Evolutionary conservation across 2,329 filamentous ascomycete species (phyloP), one percentile per base, ranked within the genome.

Genomic region (Exophiala phaeomuriformis): DNA sequence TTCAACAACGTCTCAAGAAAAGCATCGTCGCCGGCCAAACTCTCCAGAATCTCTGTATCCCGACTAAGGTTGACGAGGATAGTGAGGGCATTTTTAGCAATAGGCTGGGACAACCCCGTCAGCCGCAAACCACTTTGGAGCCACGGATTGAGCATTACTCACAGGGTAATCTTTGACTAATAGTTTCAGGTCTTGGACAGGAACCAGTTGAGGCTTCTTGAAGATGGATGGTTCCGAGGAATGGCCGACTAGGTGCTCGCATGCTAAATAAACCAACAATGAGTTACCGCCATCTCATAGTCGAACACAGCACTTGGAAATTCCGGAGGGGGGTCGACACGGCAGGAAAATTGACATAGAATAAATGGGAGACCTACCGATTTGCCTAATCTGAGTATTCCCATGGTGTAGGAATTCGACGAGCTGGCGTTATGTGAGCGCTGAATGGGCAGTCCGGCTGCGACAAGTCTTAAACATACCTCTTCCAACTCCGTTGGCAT

Each of bases 341-440:
- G 28, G 10, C 3, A 32, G 9, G 31, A 54, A 53, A 8, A 36
- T 36, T 42, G 9, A 42, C 19, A 19, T 19, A 19, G 19, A 19
- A 19, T 19, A 19, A 19, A 19, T 19, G 19, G 19, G 33, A 35
- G 6, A 6, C 71, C 64, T 73, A 86, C 84, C 84, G 62, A 91
- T 79, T 68, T 88, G 83, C 63, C 93, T 83, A 60, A 97, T 89
- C 68, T 95, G 87, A 40, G 89, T 88, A 68, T 94, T 95, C 56
- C 88, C 88, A 72, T 95, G 86, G 70, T 88, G 86, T 55, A 97
- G 86, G 72, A 97, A 96, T 68, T 90, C 89, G 57, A 96, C 89
- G 50, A 95, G 82, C 88, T 95, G 63, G 45, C 19, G 19, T 19
- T 19, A 19, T 19, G 43, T n/a, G 35, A 3, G 12, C 10, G 8